Evolutionary conservation across 2,329 filamentous ascomycete species (phyloP).

Genomic region (Clonostachys sp.): DNA sequence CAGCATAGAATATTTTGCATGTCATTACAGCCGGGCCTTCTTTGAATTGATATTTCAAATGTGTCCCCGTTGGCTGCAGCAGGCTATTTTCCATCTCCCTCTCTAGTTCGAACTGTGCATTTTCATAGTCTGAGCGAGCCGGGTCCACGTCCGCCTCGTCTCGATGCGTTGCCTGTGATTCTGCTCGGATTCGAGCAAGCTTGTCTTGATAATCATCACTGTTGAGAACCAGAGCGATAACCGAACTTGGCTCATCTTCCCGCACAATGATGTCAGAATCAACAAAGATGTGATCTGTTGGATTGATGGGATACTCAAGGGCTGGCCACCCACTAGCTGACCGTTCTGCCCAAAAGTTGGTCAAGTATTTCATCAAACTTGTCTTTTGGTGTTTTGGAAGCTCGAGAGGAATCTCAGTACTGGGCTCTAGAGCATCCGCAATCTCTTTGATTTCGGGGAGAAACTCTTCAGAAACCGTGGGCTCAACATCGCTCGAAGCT

Average conservation of each 20-base stretch:
- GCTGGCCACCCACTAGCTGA: constrained; percentile 92
- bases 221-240: constrained; percentile 88
- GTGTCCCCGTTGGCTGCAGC: constrained; percentile 79
- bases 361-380: constrained; percentile 90
- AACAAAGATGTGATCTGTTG: constrained; percentile 91
- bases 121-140: constrained; percentile 37
- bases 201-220: constrained; percentile 85
- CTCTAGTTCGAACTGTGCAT: constrained; percentile 18
- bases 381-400: constrained; percentile 90
- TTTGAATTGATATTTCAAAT: constrained; percentile 93
- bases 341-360: constrained; percentile 97
- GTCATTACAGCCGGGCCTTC: constrained; percentile 93
- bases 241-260: constrained; percentile 93
- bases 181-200: constrained; percentile 59
- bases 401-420: constrained; percentile 60
- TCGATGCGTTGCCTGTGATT: constrained; percentile 36
- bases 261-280: constrained; percentile 96
- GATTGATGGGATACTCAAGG: constrained; percentile 84
- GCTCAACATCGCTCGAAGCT: constrained; percentile 67
- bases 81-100: constrained; percentile 77
- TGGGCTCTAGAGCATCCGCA: constrained; percentile 57
- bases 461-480: constrained; percentile 64
- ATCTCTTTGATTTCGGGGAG: constrained; percentile 59
- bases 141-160: constrained; percentile 24
- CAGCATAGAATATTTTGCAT: constrained; percentile 98